phyloP scores from a whole-genome alignment of 306 rosid species.

The Castanea crenata region DNA sequence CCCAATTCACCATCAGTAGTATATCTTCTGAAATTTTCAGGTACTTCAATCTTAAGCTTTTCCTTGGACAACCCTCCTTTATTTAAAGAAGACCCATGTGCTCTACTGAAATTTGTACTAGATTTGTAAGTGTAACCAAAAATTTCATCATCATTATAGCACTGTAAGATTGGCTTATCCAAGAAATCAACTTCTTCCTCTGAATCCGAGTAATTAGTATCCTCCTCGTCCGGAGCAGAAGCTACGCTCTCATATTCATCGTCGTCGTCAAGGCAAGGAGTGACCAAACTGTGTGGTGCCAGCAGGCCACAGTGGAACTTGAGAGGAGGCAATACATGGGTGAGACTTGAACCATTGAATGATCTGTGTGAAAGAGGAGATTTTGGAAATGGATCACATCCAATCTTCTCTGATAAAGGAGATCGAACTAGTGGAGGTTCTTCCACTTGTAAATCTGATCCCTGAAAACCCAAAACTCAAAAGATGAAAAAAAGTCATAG shows the following conservation, averaged over 20 bases:
- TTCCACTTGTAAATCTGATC: constrained; percentile 35
- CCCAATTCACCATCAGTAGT: constrained; percentile 71
- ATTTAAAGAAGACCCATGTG: constrained; percentile 35
- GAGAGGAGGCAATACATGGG: constrained; percentile 68
- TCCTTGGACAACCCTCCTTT: constrained; percentile 54
- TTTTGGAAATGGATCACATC: constrained; percentile 39
- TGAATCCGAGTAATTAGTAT: constrained; percentile 49
- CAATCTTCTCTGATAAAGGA: constrained; percentile 53
- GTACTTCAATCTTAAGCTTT: constrained; percentile 60
- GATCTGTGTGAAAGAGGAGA: constrained; percentile 44
- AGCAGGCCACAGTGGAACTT: constrained; percentile 64
- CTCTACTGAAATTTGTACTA: background rate
- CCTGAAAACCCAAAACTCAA: constrained; percentile 37
- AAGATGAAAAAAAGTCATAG: background rate
- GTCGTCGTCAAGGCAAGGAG: constrained; percentile 27
- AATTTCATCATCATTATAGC: constrained; percentile 56
- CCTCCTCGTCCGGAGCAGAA: constrained; percentile 42
- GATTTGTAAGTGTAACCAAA: constrained; percentile 26
- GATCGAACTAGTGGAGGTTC: constrained; percentile 43
- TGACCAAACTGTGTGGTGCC: constrained; percentile 41
- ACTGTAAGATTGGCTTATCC: constrained; percentile 34
- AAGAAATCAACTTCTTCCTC: constrained; percentile 52
- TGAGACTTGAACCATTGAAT: constrained; percentile 22
- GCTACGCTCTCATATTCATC: constrained; percentile 47
- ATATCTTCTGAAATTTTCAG: constrained; percentile 53